Base-by-base conservation (phyloP, 2,329 filamentous ascomycete genomes). In the Blastomyces silverae region DNA sequence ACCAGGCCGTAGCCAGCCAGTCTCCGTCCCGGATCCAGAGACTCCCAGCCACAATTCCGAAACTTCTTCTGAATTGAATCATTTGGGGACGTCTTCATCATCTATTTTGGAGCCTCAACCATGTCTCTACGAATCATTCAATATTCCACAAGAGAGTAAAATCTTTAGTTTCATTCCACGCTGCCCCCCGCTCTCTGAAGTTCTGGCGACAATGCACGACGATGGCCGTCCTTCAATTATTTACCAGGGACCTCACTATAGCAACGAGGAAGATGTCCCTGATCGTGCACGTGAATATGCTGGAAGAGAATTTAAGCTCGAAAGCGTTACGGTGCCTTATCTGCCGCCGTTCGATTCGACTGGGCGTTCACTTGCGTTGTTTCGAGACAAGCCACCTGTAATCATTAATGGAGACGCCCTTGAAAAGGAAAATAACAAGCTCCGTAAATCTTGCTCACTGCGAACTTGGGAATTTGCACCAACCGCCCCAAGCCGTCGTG, bases 201-300 rank as follows among this genome's bases (percentile, higher is more conserved):
- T 91, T 0, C 72, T 78, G 2, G 78, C 79, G 1, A 88, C 86
- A 0, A 82, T 91, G 74, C 76, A 69, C 73, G 67, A 80, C n/a
- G 76, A 81, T 65, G 82, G 82, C 15, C 77, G 87, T 10, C 89
- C 89, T 0, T 81, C 87, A 65, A 83, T 89, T 17, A 83, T 97
- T 60, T 95, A 96, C 68, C 90, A 92, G 74, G 87, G 92, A 72
- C 88, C 92, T 0, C 92, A 88, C 71, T 97, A 96, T 73, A 90
- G 92, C 70, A 83, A 90, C 37, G 91, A 95, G 67, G 83, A 82
- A 61, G 94, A 97, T 76, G 89, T 97, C 0, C 92, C 92, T 15
- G 83, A 88, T 50, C 84, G 88, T 63, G 77, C 83, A 42, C 83
- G 91, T 63, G 91, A 96, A 75, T 97, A 96, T 77, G 93, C 90